Conservation (phyloP, 345 rosid species). For the Rubroshorea leprosula region DNA sequence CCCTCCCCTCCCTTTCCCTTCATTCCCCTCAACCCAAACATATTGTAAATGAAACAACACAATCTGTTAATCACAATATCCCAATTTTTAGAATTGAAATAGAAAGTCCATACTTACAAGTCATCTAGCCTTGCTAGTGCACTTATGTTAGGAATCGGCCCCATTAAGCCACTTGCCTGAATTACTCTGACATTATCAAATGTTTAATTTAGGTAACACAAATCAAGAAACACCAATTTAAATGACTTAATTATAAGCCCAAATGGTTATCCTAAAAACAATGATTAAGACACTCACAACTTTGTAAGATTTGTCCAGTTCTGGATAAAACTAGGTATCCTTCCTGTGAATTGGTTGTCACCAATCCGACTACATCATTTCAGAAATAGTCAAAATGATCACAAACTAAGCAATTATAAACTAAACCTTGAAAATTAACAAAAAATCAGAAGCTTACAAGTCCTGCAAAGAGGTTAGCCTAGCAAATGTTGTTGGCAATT, state of each 20-base stretch:
- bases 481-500: slow-evolving; percentile 42
- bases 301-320: slow-evolving; percentile 40
- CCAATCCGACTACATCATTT: slow-evolving; percentile 33
- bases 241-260: slow-evolving; percentile 19
- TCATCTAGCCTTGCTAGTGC: not conserved
- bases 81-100: not conserved
- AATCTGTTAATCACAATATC: not conserved
- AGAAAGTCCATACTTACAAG: not conserved
- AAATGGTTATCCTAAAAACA: slow-evolving; percentile 13
- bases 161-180: no score
- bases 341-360: slow-evolving; percentile 45
- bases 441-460: slow-evolving; percentile 29
- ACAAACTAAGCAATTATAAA: not conserved
- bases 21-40: no score
- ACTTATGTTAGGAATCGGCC: no score
- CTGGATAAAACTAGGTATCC: slow-evolving; percentile 46
- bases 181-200: not conserved
- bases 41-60: not conserved
- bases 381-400: not conserved
- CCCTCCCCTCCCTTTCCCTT: no score
- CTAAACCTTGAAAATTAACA: slow-evolving; percentile 1
- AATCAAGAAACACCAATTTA: slow-evolving; percentile 20
- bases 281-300: slow-evolving; percentile 35
- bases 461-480: slow-evolving; percentile 35
- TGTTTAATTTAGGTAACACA: not conserved